Evolutionary conservation across 768 basidiomycete species (phyloP).

Genomic region (Clitopilus hobsonii): DNA sequence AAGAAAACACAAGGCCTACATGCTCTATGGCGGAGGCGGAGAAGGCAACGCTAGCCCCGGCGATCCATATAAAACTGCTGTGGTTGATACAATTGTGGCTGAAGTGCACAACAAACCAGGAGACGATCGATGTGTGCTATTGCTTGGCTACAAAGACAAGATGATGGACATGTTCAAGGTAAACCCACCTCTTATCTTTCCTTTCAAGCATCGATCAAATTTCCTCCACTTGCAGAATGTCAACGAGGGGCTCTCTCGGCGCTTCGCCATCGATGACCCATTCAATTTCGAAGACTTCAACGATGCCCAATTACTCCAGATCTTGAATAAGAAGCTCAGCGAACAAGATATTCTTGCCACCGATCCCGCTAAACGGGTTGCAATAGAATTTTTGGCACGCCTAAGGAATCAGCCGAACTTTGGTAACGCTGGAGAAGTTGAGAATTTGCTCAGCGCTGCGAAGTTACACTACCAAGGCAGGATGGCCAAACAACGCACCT

Average conservation of each 20-base stretch:
- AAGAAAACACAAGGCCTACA: slow-evolving; percentile 59
- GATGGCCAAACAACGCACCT: slow-evolving; percentile 17
- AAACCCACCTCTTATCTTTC: slow-evolving; percentile 6
- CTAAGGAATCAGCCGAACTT: slow-evolving; percentile 51
- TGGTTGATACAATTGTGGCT: slow-evolving; percentile 72
- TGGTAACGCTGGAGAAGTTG: slow-evolving; percentile 62
- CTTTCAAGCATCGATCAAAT: not conserved
- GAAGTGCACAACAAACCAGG: slow-evolving; percentile 67
- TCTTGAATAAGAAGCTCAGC: slow-evolving; percentile 53
- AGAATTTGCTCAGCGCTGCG: slow-evolving; percentile 50
- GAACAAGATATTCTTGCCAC: slow-evolving; percentile 55
- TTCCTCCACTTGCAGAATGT: slow-evolving; percentile 43
- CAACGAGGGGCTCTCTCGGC: slow-evolving; percentile 61
- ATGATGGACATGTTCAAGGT: slow-evolving; percentile 78
- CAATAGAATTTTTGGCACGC: slow-evolving; percentile 42
- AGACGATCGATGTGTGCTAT: slow-evolving; percentile 64
- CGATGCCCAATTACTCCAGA: slow-evolving; percentile 43
- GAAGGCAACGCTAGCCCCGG: slow-evolving; percentile 20
- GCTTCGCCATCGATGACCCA: slow-evolving; percentile 65
- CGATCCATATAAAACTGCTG: slow-evolving; percentile 59
- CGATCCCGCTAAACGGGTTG: slow-evolving; percentile 49
- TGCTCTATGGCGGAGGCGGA: slow-evolving; percentile 50
- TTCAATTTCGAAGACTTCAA: slow-evolving; percentile 68
- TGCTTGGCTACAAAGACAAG: slow-evolving; percentile 61
- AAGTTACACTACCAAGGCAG: slow-evolving; percentile 42